These are phyloP conservation scores for Paratinospora sagittata DNA, from an alignment of 164 flowering plant species.

Conservation along the genomic window DNA sequence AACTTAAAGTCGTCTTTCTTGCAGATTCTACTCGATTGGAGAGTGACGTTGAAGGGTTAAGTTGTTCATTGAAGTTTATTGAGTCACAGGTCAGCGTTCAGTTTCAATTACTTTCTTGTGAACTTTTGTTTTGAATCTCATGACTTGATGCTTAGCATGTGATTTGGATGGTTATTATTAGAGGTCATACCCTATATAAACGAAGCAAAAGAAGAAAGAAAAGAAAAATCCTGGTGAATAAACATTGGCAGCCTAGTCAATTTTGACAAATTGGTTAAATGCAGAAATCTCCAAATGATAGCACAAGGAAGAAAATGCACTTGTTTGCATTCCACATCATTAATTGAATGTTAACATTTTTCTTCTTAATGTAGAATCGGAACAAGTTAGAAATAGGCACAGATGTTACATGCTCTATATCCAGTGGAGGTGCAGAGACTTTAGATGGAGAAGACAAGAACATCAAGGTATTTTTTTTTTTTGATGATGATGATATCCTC, in stretches of 20 bases:
- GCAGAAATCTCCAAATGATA: not conserved
- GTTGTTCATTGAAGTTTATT: conserved; percentile 27
- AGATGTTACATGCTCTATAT: conserved; percentile 6
- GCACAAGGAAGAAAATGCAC: not conserved
- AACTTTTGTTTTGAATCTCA: not conserved
- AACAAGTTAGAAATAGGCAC: conserved; percentile 17
- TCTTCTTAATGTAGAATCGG: conserved; percentile 12
- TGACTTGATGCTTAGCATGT: not conserved
- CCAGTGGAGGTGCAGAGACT: conserved; percentile 14
- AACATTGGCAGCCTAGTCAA: too few relatives aligned
- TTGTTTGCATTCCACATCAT: not conserved
- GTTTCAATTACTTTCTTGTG: not conserved
- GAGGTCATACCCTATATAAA: too few relatives aligned
- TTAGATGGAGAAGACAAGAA: conserved; percentile 15
- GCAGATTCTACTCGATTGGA: conserved; percentile 46
- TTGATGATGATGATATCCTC: not conserved
- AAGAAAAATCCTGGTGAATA: not conserved
- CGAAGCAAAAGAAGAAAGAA: not conserved
- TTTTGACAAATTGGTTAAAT: not conserved
- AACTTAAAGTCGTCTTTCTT: not conserved
- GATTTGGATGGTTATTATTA: not conserved
- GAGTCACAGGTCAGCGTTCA: conserved; percentile 38
- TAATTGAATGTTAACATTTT: not conserved
- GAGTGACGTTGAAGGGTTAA: conserved; percentile 41
- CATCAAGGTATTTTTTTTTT: conserved; percentile 31